A percentile compares a stretch with the other conserved stretches of the same genome.
These are phyloP conservation scores for Ajuga chamaepitys DNA, from an alignment of 257 asterid species.

Conservation along the genomic window DNA sequence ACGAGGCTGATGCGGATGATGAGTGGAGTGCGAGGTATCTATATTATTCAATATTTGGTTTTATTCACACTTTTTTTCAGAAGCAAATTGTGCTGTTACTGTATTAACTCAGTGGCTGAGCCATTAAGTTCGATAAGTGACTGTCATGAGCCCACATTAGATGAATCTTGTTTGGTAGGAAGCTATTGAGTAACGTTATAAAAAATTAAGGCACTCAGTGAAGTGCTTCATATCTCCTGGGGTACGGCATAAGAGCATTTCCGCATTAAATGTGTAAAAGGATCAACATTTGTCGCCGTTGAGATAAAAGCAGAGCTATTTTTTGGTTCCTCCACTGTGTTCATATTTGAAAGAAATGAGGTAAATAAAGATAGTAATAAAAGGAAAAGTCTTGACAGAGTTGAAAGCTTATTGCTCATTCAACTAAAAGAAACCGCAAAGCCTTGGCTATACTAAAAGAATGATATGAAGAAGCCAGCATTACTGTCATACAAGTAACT, in stretches of 20 bases:
- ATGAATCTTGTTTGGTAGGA: neutral
- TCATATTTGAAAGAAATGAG: neutral
- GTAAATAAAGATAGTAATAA: neutral
- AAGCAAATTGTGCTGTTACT: neutral
- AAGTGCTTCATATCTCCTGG: neutral
- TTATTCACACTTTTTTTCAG: neutral
- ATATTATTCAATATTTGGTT: neutral
- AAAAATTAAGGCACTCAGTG: no score
- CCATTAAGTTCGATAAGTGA: neutral
- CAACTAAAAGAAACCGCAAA: neutral
- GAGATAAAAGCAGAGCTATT: no score
- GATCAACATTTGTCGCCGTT: neutral
- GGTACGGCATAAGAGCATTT: neutral
- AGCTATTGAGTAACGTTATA: neutral
- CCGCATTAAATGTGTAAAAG: neutral
- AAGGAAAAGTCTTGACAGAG: neutral
- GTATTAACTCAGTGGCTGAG: neutral
- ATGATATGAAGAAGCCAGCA: no score
- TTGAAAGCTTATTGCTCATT: neutral
- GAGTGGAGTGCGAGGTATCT: conserved; percentile 83
- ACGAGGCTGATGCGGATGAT: conserved; percentile 89
- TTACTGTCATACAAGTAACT: no score
- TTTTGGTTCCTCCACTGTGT: no score
- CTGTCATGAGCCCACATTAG: neutral
- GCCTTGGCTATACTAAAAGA: no score